Evolutionary conservation across 1,284 basidiomycete species (phyloP).

Genomic region (Cryptococcus hybrid): DNA sequence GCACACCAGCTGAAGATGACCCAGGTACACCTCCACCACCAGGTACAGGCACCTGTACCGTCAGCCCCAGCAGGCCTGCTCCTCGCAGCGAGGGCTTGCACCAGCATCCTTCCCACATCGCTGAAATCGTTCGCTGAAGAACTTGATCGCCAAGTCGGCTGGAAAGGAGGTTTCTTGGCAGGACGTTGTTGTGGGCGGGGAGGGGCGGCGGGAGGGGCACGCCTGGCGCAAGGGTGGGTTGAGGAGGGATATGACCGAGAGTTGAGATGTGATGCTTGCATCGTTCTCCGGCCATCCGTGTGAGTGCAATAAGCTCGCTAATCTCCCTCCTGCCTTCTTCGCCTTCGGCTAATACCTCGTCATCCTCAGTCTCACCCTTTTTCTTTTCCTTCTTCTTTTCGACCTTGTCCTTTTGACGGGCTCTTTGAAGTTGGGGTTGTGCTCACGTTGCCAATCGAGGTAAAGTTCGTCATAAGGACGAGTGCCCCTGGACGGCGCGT

Average conservation of each 20-base stretch:
- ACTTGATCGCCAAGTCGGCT: slow-evolving; percentile 19
- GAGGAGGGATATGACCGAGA: background rate
- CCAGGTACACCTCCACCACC: no score
- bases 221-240: background rate
- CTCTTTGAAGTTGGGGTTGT: slow-evolving; percentile 93
- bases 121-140: slow-evolving; percentile 22
- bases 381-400: slow-evolving; percentile 18
- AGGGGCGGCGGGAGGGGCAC: background rate
- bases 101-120: slow-evolving; percentile 35
- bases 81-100: slow-evolving; percentile 38
- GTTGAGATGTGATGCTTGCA: background rate
- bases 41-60: no score
- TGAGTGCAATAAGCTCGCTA: slow-evolving; percentile 58
- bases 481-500: slow-evolving; percentile 79
- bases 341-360: slow-evolving; percentile 49
- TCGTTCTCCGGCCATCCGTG: slow-evolving; percentile 58
- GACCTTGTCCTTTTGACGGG: slow-evolving; percentile 60
- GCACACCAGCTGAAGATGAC: no score
- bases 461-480: slow-evolving; percentile 82
- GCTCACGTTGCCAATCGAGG: slow-evolving; percentile 86
- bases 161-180: slow-evolving; percentile 8
- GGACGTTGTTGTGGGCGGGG: background rate
- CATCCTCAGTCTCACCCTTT: slow-evolving; percentile 53
- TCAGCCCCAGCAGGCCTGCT: background rate
- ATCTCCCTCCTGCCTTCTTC: slow-evolving; percentile 73